Evolutionary conservation across 495 filamentous ascomycete species (phyloP).

Genomic region (Aspergillus campestris): DNA sequence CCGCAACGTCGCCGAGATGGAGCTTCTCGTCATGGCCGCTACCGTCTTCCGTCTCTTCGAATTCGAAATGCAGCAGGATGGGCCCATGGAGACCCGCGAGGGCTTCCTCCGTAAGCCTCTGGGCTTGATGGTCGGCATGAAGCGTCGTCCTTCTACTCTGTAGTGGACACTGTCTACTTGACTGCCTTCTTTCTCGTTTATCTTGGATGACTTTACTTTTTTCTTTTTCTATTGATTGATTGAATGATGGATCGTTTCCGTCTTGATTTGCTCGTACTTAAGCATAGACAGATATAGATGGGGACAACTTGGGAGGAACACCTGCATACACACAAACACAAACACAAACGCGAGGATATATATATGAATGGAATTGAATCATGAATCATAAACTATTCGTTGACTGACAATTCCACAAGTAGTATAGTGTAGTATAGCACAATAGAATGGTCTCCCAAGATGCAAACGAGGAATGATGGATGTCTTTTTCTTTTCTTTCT

Average conservation of each 20-base stretch:
- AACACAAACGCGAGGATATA: too few relatives aligned
- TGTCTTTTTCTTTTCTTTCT: too few relatives aligned
- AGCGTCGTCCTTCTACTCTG: conserved; percentile 27
- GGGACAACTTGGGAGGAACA: conserved; percentile 1
- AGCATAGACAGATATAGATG: neutral
- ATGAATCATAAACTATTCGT: too few relatives aligned
- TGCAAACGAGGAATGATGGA: too few relatives aligned
- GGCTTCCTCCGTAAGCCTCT: conserved; percentile 88
- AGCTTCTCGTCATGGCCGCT: conserved; percentile 70
- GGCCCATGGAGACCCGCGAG: conserved; percentile 68
- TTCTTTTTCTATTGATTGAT: neutral
- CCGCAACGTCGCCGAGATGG: conserved; percentile 88
- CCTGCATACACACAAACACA: neutral
- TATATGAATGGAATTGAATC: too few relatives aligned
- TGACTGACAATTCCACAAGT: neutral
- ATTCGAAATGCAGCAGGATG: conserved; percentile 60
- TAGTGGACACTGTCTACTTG: neutral
- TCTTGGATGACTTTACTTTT: neutral
- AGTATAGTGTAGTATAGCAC: neutral
- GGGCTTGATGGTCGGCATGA: conserved; percentile 63
- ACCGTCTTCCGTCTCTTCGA: conserved; percentile 72
- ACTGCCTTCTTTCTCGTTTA: neutral
- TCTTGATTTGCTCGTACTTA: neutral
- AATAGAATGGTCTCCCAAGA: too few relatives aligned
- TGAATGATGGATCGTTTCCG: neutral